Percentiles rank a stretch among this genome's conserved stretches.
Conservation (phyloP, 2,329 filamentous ascomycete species). For the Daldinia sp. region DNA sequence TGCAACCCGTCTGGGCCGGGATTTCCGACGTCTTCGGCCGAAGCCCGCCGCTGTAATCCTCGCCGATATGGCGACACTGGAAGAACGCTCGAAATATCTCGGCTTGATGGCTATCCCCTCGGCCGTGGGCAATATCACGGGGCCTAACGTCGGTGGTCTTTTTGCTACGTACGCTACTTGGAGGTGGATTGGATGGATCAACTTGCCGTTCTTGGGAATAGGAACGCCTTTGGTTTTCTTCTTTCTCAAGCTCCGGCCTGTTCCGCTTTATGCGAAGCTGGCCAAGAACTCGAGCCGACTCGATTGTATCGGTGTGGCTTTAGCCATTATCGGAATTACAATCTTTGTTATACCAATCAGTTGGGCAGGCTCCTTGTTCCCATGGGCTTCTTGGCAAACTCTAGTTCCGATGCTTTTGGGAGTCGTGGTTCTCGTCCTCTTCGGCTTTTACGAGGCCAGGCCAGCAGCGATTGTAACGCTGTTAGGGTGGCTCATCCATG, state of each 20-base stretch:
- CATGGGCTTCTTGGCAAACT: not conserved
- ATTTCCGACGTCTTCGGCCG: conserved; percentile 45
- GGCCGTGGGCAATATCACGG: conserved; percentile 62
- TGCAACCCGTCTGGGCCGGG: conserved; percentile 37
- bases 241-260: conserved; percentile 61
- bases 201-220: conserved; percentile 64
- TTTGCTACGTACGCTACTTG: conserved; percentile 60
- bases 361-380: not conserved
- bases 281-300: not conserved
- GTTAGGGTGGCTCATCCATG: not conserved
- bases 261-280: conserved; percentile 27
- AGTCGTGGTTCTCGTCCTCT: not conserved
- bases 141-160: conserved; percentile 60
- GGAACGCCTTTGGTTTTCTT: conserved; percentile 52
- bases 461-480: not conserved
- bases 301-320: not conserved
- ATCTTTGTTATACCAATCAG: not conserved
- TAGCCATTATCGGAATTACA: not conserved
- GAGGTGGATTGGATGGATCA: conserved; percentile 73
- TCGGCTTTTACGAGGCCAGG: not conserved
- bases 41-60: conserved; percentile 47
- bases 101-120: conserved; percentile 41
- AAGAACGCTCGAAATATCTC: conserved; percentile 45
- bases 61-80: conserved; percentile 48
- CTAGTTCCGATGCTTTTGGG: not conserved